Conservation (phyloP, 1,284 basidiomycete species). For the Thelephora terrestris region DNA sequence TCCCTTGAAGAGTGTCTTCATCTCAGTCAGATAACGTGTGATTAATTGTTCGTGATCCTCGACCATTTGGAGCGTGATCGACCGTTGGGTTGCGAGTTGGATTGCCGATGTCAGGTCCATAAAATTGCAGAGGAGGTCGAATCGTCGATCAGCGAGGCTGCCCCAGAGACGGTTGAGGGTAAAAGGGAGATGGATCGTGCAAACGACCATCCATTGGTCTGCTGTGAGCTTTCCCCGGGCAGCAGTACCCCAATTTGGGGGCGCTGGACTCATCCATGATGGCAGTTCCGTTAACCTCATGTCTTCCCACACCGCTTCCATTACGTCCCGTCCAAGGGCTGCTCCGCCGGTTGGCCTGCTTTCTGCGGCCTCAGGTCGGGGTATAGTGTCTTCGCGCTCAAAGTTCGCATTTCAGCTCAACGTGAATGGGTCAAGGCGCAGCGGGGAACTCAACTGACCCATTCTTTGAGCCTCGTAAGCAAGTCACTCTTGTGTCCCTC, state of each 20-base stretch:
- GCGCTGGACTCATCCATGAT: conserved; percentile 20
- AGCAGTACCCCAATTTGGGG: conserved; percentile 20
- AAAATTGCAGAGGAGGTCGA: conserved; percentile 25
- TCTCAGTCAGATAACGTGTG: conserved; percentile 18
- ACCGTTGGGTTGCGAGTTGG: conserved; percentile 18
- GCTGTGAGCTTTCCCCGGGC: conserved; percentile 24
- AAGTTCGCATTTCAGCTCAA: too few species aligned
- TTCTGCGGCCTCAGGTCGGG: too few species aligned
- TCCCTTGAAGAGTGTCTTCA: conserved; percentile 22
- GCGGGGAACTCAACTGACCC: too few species aligned
- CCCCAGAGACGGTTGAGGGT: conserved; percentile 28
- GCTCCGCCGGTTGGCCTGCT: too few species aligned
- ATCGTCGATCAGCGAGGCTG: conserved; percentile 7
- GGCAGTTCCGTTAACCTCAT: conserved; percentile 20
- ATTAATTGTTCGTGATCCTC: conserved; percentile 19
- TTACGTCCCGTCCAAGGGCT: conserved; percentile 18
- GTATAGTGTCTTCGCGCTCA: too few species aligned
- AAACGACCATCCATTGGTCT: too few species aligned
- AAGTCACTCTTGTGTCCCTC: too few species aligned
- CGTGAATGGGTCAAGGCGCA: too few species aligned
- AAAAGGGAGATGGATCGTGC: conserved; percentile 21
- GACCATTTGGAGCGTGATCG: conserved; percentile 13
- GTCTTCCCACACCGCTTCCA: conserved; percentile 19
- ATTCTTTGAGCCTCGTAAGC: too few species aligned
- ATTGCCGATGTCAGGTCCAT: conserved; percentile 27